Conservation (phyloP, 306 rosid species). For the Castanea crenata region DNA sequence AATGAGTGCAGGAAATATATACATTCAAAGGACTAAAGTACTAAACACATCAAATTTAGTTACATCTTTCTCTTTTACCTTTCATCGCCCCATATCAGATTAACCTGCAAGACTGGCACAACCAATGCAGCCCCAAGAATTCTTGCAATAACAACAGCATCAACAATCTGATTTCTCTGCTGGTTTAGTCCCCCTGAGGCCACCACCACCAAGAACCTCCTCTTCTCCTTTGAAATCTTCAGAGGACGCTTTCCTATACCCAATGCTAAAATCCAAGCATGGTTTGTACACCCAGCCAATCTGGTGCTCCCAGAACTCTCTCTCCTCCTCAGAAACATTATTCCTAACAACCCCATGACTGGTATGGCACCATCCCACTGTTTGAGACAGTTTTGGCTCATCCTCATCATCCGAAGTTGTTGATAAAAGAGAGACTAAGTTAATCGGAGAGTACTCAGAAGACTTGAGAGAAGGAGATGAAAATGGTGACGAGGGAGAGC, state of each 20-base stretch:
- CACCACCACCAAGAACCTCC: slow-evolving; percentile 51
- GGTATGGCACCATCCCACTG: slow-evolving; percentile 43
- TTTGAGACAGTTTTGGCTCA: slow-evolving; percentile 22
- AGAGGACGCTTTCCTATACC: slow-evolving; percentile 40
- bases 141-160: slow-evolving; percentile 57
- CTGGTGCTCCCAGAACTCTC: slow-evolving; percentile 57
- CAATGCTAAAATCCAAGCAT: slow-evolving; percentile 47
- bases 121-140: slow-evolving; percentile 56
- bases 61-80: slow-evolving; percentile 19
- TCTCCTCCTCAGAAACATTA: slow-evolving; percentile 33
- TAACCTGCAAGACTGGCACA: slow-evolving; percentile 53
- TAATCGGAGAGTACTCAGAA: not conserved
- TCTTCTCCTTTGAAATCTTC: slow-evolving; percentile 36
- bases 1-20: not conserved
- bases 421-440: slow-evolving; percentile 23
- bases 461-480: not conserved
- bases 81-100: slow-evolving; percentile 58
- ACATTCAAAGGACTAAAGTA: not conserved
- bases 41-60: not conserved
- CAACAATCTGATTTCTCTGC: slow-evolving; percentile 60
- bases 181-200: slow-evolving; percentile 61
- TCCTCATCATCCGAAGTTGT: not conserved
- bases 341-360: slow-evolving; percentile 22
- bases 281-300: slow-evolving; percentile 40
- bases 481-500: slow-evolving; percentile 5